A percentile compares a stretch with the other conserved stretches of the same genome.
Conservation (phyloP, 306 rosid genomes). For the Pyrus bretschneideri region DNA sequence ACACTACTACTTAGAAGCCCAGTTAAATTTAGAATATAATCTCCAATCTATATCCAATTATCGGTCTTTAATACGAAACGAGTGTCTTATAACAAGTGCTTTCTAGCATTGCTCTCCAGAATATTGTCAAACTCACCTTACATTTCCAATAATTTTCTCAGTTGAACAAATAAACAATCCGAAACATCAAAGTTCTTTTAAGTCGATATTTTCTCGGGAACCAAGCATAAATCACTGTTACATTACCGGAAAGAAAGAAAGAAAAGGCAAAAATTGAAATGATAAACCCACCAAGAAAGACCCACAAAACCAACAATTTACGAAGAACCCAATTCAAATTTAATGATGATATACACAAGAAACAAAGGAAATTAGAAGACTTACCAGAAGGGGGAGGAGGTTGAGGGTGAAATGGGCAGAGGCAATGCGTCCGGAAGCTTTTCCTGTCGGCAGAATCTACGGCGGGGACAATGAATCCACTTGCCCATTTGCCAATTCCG, state of each 20-base stretch:
- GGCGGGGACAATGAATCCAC: conserved; percentile 50
- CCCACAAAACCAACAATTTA: background rate
- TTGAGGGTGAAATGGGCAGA: conserved; percentile 27
- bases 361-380: background rate
- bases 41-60: background rate
- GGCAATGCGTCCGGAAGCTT: conserved; percentile 33
- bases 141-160: background rate
- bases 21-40: background rate
- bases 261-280: background rate
- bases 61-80: background rate
- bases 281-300: background rate
- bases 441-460: conserved; percentile 42
- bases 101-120: background rate
- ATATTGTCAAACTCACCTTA: background rate
- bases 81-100: background rate
- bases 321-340: background rate
- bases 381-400: conserved; percentile 52
- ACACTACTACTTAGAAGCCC: too few relatives aligned
- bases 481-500: conserved; percentile 50
- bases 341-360: background rate
- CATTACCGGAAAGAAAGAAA: background rate
- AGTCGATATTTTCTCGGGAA: background rate
- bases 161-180: background rate
- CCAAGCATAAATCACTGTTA: background rate
- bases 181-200: background rate